These are phyloP conservation scores for Backusella psychrophila DNA, from an alignment of 192 early-diverging fungal species.

Conservation along the genomic window DNA sequence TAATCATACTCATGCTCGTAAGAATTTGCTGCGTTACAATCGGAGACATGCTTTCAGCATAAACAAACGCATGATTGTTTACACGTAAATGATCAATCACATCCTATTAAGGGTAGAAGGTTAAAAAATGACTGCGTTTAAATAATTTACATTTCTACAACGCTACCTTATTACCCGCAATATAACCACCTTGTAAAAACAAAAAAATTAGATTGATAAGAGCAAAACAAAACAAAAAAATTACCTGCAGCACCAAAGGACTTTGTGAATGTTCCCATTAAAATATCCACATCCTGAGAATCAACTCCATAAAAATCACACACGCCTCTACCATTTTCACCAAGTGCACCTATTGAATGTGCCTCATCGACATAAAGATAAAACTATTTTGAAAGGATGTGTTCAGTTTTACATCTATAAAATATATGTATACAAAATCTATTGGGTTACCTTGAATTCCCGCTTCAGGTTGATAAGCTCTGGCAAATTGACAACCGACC, in stretches of 20 bases:
- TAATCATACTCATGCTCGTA: slow-evolving; percentile 71
- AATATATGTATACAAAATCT: not conserved
- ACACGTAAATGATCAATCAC: slow-evolving; percentile 77
- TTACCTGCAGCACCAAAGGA: slow-evolving; percentile 93
- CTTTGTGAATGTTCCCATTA: slow-evolving; percentile 94
- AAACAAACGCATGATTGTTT: slow-evolving; percentile 67
- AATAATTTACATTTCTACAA: not conserved
- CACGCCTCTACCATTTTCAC: slow-evolving; percentile 83
- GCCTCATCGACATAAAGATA: slow-evolving; percentile 93
- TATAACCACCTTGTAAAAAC: slow-evolving; percentile 64
- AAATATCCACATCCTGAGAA: slow-evolving; percentile 76
- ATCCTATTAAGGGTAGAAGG: slow-evolving; percentile 13
- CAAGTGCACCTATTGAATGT: slow-evolving; percentile 88
- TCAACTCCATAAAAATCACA: slow-evolving; percentile 88
- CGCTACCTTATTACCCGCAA: slow-evolving; percentile 60
- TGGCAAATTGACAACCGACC: slow-evolving; percentile 77
- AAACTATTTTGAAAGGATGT: slow-evolving; percentile 40
- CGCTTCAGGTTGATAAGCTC: slow-evolving; percentile 77
- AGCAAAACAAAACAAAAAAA: not conserved
- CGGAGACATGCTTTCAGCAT: slow-evolving; percentile 81
- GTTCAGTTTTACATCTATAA: not conserved
- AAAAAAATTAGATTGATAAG: not conserved
- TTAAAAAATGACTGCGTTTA: not conserved
- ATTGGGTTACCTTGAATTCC: slow-evolving; percentile 59
- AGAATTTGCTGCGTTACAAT: slow-evolving; percentile 80